phyloP scores from a whole-genome alignment of 371 early-diverging fungal species.

The Choanephora cucurbitarum region DNA sequence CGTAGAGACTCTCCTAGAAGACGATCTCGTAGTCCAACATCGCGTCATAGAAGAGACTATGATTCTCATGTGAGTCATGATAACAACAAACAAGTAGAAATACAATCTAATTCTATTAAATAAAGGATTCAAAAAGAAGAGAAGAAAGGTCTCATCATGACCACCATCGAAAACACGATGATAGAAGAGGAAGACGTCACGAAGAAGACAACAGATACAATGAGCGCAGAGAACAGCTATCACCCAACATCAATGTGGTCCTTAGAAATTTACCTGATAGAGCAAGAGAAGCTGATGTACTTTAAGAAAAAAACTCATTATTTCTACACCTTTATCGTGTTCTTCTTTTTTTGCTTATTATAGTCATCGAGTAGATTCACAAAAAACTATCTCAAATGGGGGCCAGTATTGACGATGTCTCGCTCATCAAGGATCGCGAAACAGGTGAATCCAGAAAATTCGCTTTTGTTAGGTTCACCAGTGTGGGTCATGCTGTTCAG shows the following conservation, averaged over 20 bases:
- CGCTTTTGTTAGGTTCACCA: slow-evolving; percentile 67
- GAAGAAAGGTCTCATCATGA: neutral
- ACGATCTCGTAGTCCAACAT: slow-evolving; percentile 21
- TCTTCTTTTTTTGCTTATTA: slow-evolving; percentile 8
- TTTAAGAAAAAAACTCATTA: slow-evolving; percentile 26
- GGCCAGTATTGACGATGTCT: slow-evolving; percentile 33
- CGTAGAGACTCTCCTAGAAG: slow-evolving; percentile 2
- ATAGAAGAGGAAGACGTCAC: neutral
- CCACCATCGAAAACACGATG: slow-evolving; percentile 4
- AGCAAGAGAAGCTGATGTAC: slow-evolving; percentile 46
- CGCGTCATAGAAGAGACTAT: slow-evolving; percentile 2
- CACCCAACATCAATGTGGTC: slow-evolving; percentile 54
- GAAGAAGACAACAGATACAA: slow-evolving; percentile 9
- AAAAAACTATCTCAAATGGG: slow-evolving; percentile 20
- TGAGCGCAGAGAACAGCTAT: slow-evolving; percentile 7
- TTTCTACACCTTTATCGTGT: slow-evolving; percentile 21
- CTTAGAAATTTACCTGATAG: slow-evolving; percentile 47
- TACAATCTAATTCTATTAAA: no score
- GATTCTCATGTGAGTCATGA: slow-evolving; percentile 2
- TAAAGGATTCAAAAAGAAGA: no score
- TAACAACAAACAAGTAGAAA: no score
- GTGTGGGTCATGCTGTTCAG: slow-evolving; percentile 66
- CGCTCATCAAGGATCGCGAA: slow-evolving; percentile 52
- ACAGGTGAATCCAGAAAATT: slow-evolving; percentile 63
- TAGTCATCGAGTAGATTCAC: slow-evolving; percentile 36